A percentile compares a stretch with the other conserved stretches of the same genome.
Conservation (phyloP, 306 rosid genomes). For the Chamaecrista fasciculata region DNA sequence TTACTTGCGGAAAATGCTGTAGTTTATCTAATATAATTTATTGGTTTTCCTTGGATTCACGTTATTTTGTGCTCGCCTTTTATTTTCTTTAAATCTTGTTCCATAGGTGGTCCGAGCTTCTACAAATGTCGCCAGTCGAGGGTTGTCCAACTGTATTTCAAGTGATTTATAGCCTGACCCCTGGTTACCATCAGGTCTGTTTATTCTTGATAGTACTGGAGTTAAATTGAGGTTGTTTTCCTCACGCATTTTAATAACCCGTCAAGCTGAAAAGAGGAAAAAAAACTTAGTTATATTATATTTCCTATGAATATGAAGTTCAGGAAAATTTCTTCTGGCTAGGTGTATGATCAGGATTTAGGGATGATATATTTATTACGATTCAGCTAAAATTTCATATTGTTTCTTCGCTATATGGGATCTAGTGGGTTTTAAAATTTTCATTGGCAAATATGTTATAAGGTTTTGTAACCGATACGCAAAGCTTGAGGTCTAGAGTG, state of each 20-base stretch:
- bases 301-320: not conserved
- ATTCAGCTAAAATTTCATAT: not conserved
- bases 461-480: not conserved
- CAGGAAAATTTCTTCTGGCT: not conserved
- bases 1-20: slow-evolving; percentile 7
- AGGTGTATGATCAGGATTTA: not conserved
- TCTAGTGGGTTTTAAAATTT: slow-evolving; percentile 1
- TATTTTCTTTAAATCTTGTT: not conserved
- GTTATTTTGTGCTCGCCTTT: not conserved
- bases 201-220: slow-evolving; percentile 24
- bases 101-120: slow-evolving; percentile 83
- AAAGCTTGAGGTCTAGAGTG: not conserved
- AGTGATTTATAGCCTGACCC: slow-evolving; percentile 71
- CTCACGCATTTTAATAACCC: not conserved
- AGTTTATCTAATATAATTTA: not conserved
- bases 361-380: not conserved
- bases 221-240: not conserved
- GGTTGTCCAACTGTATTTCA: slow-evolving; percentile 91
- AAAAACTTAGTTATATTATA: not conserved
- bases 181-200: slow-evolving; percentile 91
- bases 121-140: slow-evolving; percentile 86
- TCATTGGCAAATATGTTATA: slow-evolving; percentile 15
- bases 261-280: not conserved
- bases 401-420: not conserved
- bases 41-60: not conserved